Conservation (phyloP, 495 filamentous ascomycete genomes). For the Podospora pseudoanserina region DNA sequence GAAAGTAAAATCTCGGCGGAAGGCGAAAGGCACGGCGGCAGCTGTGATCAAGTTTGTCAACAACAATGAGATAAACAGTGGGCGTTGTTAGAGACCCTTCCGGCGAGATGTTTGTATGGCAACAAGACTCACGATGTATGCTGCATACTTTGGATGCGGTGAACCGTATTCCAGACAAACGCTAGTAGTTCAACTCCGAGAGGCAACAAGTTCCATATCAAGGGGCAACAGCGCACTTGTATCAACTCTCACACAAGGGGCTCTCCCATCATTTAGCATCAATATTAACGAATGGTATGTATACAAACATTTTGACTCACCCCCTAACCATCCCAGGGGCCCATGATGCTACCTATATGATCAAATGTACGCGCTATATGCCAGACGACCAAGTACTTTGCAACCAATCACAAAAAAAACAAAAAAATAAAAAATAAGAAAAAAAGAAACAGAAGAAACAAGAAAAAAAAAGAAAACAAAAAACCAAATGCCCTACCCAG, state of each 20-base stretch:
- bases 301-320: neutral
- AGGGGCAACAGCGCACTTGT: no score
- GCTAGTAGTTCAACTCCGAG: no score
- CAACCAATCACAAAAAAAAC: no score
- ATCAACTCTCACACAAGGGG: no score
- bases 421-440: neutral
- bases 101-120: no score
- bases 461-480: neutral
- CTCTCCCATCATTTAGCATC: no score
- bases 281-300: neutral
- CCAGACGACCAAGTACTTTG: neutral
- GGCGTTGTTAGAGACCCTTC: neutral
- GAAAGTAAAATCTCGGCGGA: neutral
- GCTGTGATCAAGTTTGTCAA: neutral
- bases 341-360: neutral
- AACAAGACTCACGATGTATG: no score
- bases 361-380: neutral
- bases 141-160: no score
- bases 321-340: neutral
- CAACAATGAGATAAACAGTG: neutral
- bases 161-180: no score
- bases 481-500: neutral
- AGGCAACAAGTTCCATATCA: no score
- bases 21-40: neutral
- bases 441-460: neutral